A percentile compares a stretch with the other conserved stretches of the same genome.
Evolutionary conservation across 768 basidiomycete genomes (phyloP).

Genomic region (Amanita fuliginea): DNA sequence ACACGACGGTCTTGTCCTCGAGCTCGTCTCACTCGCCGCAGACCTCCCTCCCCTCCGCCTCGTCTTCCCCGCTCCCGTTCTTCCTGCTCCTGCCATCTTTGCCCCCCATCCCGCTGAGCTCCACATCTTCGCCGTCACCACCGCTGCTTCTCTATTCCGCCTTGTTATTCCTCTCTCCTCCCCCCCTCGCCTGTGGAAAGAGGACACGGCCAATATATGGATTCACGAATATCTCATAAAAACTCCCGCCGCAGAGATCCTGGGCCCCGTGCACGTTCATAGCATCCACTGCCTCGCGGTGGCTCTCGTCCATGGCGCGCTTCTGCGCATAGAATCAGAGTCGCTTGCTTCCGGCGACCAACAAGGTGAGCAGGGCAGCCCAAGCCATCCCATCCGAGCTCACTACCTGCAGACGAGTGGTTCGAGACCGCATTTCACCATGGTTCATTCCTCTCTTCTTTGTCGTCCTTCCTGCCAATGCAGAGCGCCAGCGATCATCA

Average conservation of each 20-base stretch:
- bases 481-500: constrained; percentile 33
- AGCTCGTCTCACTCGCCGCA: constrained; percentile 64
- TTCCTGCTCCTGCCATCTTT: constrained; percentile 57
- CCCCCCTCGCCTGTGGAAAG: constrained; percentile 46
- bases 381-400: constrained; percentile 7
- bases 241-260: constrained; percentile 29
- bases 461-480: constrained; percentile 54
- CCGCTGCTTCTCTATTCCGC: constrained; percentile 62
- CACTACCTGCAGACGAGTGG: constrained; percentile 49
- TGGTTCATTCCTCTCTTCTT: constrained; percentile 53
- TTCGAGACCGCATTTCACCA: constrained; percentile 53
- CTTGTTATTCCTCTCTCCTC: constrained; percentile 51
- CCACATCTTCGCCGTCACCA: constrained; percentile 62
- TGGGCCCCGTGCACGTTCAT: constrained; percentile 52
- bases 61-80: constrained; percentile 60
- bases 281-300: constrained; percentile 59
- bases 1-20: constrained; percentile 62
- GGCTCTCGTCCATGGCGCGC: constrained; percentile 45
- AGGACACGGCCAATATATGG: constrained; percentile 42
- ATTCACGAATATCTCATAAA: constrained; percentile 60
- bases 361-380: constrained; percentile 37
- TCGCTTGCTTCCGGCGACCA: constrained; percentile 38
- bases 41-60: constrained; percentile 61
- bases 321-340: constrained; percentile 63
- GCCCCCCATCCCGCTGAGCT: constrained; percentile 42